phyloP scores from a whole-genome alignment of 306 rosid genomes.

The Alnus glutinosa region DNA sequence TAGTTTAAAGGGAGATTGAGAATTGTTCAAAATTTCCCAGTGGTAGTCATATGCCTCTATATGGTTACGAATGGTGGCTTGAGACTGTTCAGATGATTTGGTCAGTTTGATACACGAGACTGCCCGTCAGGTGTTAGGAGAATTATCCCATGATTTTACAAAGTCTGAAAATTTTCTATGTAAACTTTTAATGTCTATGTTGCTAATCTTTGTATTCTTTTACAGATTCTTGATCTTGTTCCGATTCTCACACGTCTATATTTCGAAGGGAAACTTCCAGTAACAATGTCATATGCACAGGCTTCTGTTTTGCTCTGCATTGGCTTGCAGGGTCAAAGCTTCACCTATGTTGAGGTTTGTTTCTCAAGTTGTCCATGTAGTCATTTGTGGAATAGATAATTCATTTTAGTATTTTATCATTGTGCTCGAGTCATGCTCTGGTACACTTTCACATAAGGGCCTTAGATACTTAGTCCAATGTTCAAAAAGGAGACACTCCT shows the following conservation, averaged over 20 bases:
- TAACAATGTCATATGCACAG: conserved; percentile 64
- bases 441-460: not conserved
- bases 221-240: conserved; percentile 84
- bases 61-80: not conserved
- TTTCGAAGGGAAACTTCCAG: conserved; percentile 75
- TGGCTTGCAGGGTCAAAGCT: conserved; percentile 73
- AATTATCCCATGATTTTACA: not conserved
- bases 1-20: not conserved
- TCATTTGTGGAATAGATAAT: not conserved
- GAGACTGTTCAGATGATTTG: not conserved
- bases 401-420: conserved; percentile 2
- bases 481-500: not conserved
- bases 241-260: conserved; percentile 63
- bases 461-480: not conserved
- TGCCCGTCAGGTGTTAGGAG: not conserved
- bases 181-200: conserved; percentile 11
- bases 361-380: conserved; percentile 13
- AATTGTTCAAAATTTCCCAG: not conserved
- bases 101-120: not conserved
- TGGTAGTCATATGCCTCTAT: not conserved
- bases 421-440: not conserved
- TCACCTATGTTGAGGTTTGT: conserved; percentile 76
- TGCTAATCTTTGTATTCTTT: conserved; percentile 13
- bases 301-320: conserved; percentile 87
- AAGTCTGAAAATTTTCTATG: conserved; percentile 1